Base-by-base conservation (phyloP, 2,329 filamentous ascomycete species). In the Aspergillus sergii region DNA sequence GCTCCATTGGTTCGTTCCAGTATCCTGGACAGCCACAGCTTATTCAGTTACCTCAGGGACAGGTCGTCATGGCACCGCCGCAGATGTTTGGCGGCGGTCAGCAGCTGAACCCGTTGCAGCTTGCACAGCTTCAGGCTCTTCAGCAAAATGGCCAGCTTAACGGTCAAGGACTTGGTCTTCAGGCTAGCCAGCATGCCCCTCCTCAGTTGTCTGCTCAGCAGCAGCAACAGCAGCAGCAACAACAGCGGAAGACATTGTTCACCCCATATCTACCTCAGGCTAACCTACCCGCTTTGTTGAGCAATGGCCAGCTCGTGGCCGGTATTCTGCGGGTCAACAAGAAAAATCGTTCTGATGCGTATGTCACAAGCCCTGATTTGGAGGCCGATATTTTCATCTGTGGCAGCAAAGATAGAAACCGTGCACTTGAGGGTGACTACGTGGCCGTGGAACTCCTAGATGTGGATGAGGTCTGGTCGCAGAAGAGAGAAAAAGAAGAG, bases 331-430 rank as follows among this genome's bases (percentile, higher is more conserved):
- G 95, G 64, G 95, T 99, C 69, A 99, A 99, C 87, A 99, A 98
- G 85, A 99, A 99, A 86, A 99, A 99, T 81, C 91, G 95, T 67
- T 98, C 94, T 72, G 95, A 99, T 79, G 95, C 95, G 32, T 99
- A 99, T 73, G 95, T 99, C 60, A 95, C 95, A 12, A 97, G 93
- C 14, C 89, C 91, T 65, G 95, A 99, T 64, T 86, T 99, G 55
- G 95, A 98, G 79, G 94, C 95, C 50, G 95, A 99, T 76, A 99
- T 99, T 75, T 99, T 99, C 81, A 99, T 99, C 74, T 99, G 95
- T 77, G 95, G 95, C 77, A 98, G 94, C 85, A 99, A 99, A 80
- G 95, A 99, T 78, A 91, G 95, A 70, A 99, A 99, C 79, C 91
- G 95, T 79, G 95, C 95, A 60, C 86, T 99, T 41, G 95, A 99